A percentile compares a stretch with the other conserved stretches of the same genome.
Conservation (phyloP, 352 stramenopile species). For the Phytopythium montanum region DNA sequence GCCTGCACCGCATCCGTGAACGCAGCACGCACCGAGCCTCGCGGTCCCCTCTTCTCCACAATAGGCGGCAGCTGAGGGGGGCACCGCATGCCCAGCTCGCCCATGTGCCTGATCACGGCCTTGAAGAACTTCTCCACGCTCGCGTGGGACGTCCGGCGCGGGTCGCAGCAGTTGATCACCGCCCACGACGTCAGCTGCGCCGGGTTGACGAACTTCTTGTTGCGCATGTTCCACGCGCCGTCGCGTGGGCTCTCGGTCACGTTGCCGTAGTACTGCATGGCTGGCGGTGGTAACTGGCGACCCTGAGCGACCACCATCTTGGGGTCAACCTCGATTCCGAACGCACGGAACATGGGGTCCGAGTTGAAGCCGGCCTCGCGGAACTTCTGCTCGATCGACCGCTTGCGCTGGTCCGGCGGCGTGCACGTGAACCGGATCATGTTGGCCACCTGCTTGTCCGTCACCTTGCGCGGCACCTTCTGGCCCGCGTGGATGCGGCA, state of each 20-base stretch:
- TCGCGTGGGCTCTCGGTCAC: conserved; percentile 39
- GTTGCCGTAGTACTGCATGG: conserved; percentile 46
- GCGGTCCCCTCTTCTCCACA: conserved; percentile 28
- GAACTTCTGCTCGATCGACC: conserved; percentile 56
- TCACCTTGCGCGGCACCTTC: conserved; percentile 72
- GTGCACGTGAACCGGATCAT: conserved; percentile 77
- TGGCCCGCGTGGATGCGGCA: conserved; percentile 70
- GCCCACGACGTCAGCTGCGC: conserved; percentile 40
- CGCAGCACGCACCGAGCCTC: conserved; percentile 27
- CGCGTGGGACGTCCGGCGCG: conserved; percentile 20
- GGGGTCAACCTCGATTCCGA: conserved; percentile 49
- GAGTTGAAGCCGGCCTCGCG: conserved; percentile 47
- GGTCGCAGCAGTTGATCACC: conserved; percentile 52
- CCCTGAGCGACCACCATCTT: conserved; percentile 51
- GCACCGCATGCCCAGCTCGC: conserved; percentile 49
- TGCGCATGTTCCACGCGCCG: conserved; percentile 71
- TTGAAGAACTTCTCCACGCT: conserved; percentile 57
- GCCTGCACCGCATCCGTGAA: conserved; percentile 38
- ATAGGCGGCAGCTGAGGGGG: conserved; percentile 34
- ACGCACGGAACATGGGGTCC: conserved; percentile 48
- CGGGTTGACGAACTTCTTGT: conserved; percentile 46
- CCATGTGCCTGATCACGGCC: conserved; percentile 47
- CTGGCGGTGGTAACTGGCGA: conserved; percentile 40
- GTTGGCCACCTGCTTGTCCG: conserved; percentile 75
- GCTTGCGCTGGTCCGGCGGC: conserved; percentile 51